Percentiles rank a stretch among this genome's conserved stretches.
Evolutionary conservation across 2,329 filamentous ascomycete genomes (phyloP).

Genomic region (Fonsecaea pugnacius): DNA sequence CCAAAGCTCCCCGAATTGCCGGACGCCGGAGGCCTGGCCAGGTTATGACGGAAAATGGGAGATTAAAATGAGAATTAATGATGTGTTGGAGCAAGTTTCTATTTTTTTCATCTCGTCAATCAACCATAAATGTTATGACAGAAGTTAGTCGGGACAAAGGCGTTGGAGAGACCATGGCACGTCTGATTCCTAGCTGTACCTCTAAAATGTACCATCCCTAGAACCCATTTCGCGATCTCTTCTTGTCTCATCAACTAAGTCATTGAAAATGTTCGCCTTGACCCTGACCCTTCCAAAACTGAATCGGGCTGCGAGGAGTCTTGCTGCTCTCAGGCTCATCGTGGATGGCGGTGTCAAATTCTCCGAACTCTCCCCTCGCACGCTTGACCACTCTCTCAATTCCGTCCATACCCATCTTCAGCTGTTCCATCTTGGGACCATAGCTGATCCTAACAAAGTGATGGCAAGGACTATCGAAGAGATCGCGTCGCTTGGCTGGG

Average conservation of each 20-base stretch:
- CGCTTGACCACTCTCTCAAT: conserved; percentile 76
- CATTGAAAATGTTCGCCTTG: conserved; percentile 21
- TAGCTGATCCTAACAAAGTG: conserved; percentile 83
- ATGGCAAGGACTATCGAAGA: conserved; percentile 94
- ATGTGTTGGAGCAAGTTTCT: conserved; percentile 1
- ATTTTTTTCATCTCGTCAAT: conserved; percentile 9
- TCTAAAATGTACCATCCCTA: conserved; percentile 22
- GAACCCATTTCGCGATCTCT: neutral
- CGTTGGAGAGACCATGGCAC: conserved; percentile 16
- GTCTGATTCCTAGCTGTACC: conserved; percentile 16
- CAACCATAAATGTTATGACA: conserved; percentile 4
- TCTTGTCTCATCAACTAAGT: neutral
- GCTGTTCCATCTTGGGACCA: conserved; percentile 77
- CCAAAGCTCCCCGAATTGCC: conserved; percentile 23
- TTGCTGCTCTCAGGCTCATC: conserved; percentile 27
- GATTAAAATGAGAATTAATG: conserved; percentile 2
- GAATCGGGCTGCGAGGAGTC: conserved; percentile 18
- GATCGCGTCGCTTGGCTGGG: conserved; percentile 81
- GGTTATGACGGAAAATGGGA: conserved; percentile 16
- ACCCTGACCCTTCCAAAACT: conserved; percentile 16
- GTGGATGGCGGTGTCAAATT: conserved; percentile 27
- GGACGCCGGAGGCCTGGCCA: neutral
- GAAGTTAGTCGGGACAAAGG: conserved; percentile 9
- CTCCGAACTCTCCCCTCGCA: conserved; percentile 42
- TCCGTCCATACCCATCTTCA: conserved; percentile 79